A percentile compares a stretch with the other conserved stretches of the same genome.
phyloP scores from a whole-genome alignment of 2,329 filamentous ascomycete genomes.

The Aspergillus nomiae region DNA sequence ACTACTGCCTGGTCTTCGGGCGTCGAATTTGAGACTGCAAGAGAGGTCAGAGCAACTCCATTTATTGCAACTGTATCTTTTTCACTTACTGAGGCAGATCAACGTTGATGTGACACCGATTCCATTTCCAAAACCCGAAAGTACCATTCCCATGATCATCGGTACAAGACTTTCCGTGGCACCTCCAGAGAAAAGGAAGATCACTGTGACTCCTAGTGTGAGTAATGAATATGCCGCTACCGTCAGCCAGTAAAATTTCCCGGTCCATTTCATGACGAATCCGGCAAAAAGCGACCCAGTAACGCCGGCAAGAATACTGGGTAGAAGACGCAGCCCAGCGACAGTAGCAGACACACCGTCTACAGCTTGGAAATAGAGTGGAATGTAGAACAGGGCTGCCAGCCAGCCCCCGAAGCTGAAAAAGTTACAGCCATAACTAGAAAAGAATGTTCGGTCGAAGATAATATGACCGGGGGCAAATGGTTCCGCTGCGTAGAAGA shows the following conservation, averaged over 20 bases:
- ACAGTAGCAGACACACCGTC: slow-evolving; percentile 64
- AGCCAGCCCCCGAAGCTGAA: slow-evolving; percentile 66
- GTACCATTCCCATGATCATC: slow-evolving; percentile 60
- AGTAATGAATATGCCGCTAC: slow-evolving; percentile 57
- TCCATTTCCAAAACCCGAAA: slow-evolving; percentile 57
- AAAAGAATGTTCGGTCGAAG: slow-evolving; percentile 65
- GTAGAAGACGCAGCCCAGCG: slow-evolving; percentile 68
- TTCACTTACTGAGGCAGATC: slow-evolving; percentile 62
- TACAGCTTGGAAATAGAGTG: slow-evolving; percentile 76
- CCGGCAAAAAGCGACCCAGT: slow-evolving; percentile 66
- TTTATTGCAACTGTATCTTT: background rate
- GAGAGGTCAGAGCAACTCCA: slow-evolving; percentile 10
- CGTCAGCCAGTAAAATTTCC: slow-evolving; percentile 71
- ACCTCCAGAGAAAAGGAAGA: slow-evolving; percentile 61
- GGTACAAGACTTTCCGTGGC: slow-evolving; percentile 52
- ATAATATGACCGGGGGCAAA: slow-evolving; percentile 76
- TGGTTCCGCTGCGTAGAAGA: slow-evolving; percentile 67
- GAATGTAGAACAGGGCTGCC: slow-evolving; percentile 69
- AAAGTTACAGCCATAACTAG: slow-evolving; percentile 72
- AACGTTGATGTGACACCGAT: slow-evolving; percentile 71
- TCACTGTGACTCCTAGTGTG: slow-evolving; percentile 55
- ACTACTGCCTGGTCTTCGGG: slow-evolving; percentile 71
- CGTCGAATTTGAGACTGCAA: slow-evolving; percentile 65
- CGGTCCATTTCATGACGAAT: slow-evolving; percentile 68
- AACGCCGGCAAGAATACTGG: slow-evolving; percentile 64